These are phyloP conservation scores for Limnomonas spitsbergensis DNA, from an alignment of 139 green algal genomes.

Conservation along the genomic window DNA sequence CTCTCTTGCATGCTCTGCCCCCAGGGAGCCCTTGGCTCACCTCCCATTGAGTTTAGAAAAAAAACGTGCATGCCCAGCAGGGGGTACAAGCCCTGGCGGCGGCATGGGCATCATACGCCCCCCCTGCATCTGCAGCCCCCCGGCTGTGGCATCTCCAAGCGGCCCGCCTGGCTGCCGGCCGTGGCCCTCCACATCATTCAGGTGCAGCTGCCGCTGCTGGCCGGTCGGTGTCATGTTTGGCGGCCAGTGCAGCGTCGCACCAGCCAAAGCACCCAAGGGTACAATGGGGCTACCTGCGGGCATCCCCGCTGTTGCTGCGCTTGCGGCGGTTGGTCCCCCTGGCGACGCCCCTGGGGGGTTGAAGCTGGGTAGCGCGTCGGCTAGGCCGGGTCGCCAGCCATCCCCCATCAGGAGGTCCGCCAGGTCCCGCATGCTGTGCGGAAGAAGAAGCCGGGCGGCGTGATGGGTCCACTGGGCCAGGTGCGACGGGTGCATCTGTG, in stretches of 20 bases:
- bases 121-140: background rate
- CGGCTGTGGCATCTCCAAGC: background rate
- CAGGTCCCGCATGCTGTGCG: constrained; percentile 20
- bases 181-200: no score
- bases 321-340: background rate
- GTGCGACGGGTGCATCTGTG: constrained; percentile 8
- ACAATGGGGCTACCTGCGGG: no score
- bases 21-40: background rate
- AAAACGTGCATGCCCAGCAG: no score
- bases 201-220: background rate
- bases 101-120: no score
- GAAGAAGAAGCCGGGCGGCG: constrained; percentile 15
- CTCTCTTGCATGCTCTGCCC: no score
- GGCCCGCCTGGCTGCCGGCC: no score
- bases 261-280: background rate
- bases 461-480: constrained; percentile 18
- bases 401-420: constrained; percentile 17
- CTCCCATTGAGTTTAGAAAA: no score
- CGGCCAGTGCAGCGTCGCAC: background rate
- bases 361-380: background rate
- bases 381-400: constrained; percentile 9
- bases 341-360: no score
- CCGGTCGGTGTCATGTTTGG: background rate
- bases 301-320: background rate
- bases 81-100: no score